Evolutionary conservation across 164 flowering plant genomes (phyloP), one percentile per base, ranked within the genome.

Genomic region (Aristolochia fimbriata): DNA sequence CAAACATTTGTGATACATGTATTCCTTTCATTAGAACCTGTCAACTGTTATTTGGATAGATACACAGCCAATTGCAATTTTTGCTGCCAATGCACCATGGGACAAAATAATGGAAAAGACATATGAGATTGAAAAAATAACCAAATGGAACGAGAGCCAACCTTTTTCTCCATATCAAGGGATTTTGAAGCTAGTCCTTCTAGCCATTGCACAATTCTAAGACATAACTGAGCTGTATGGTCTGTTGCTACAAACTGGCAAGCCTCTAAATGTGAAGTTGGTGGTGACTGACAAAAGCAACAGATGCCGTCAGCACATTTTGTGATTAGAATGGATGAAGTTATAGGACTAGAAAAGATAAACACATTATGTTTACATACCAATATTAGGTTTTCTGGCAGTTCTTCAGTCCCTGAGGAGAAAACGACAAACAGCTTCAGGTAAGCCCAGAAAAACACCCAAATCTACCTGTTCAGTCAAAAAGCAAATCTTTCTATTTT

Each of bases 131-230:
- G 43, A 24, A 48, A 59, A 20, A n/a, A 53, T 33, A 6, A 19
- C 6, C 5, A 37, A 3, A 10, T 3, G 6, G 27, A 22, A n/a
- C 5, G n/a, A 46, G 20, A 13, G 45, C 51, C 51, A 52, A 87
- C 99, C 96, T 86, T 85, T 63, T 82, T 80, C 64, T 94, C 97
- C 77, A 90, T 79, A 69, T 94, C 96, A 72, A 94, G 99, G 52
- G 91, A 79, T 71, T 85, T 79, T 56, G 99, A 88, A 17, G 97
- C 96, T 64, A 90, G 71, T 16, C 81, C 96, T 79, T 94, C 97
- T n/a, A 94, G 83, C 99, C 99, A 94, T 51, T 84, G 95, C 62
- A 91, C 88, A 74, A 94, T 83, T 20, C 99, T 84, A n/a, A 90
- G 89, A 74, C 97, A 94, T 62, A 85, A 65, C 60, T 94, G 97